Percentiles rank a stretch among this genome's conserved stretches.
Conservation (phyloP, 257 asterid genomes). For the Jasminum sambac region DNA sequence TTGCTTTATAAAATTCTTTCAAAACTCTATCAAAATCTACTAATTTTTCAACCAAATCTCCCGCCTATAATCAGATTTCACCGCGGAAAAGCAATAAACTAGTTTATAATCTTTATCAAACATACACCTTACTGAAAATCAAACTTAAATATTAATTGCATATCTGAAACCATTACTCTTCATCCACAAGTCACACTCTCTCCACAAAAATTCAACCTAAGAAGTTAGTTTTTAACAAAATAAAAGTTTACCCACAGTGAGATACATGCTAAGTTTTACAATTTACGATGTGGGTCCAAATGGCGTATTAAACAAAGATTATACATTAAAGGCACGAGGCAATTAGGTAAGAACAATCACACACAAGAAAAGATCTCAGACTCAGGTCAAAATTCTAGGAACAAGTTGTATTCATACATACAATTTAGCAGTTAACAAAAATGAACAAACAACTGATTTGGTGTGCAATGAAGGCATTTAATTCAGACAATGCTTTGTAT, state of each 20-base stretch:
- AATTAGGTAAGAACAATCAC: constrained; percentile 31
- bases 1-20: too few relatives aligned
- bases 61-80: too few relatives aligned
- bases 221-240: background rate
- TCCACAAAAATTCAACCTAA: background rate
- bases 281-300: constrained; percentile 13
- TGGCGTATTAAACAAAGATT: constrained; percentile 12
- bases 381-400: constrained; percentile 30
- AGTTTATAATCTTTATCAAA: too few relatives aligned
- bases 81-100: too few relatives aligned
- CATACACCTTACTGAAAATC: too few relatives aligned
- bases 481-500: constrained; percentile 6
- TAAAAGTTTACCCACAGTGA: background rate
- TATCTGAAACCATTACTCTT: too few relatives aligned
- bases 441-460: constrained; percentile 21
- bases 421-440: constrained; percentile 19
- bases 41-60: too few relatives aligned
- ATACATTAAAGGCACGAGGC: constrained; percentile 9
- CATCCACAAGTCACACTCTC: too few relatives aligned
- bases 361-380: constrained; percentile 21
- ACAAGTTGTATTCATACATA: constrained; percentile 29
- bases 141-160: too few relatives aligned
- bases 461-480: constrained; percentile 12
- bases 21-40: too few relatives aligned
- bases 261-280: constrained; percentile 22